Base-by-base conservation (phyloP, 192 early-diverging fungal species). In the Rhizoclosmatium globosum region DNA sequence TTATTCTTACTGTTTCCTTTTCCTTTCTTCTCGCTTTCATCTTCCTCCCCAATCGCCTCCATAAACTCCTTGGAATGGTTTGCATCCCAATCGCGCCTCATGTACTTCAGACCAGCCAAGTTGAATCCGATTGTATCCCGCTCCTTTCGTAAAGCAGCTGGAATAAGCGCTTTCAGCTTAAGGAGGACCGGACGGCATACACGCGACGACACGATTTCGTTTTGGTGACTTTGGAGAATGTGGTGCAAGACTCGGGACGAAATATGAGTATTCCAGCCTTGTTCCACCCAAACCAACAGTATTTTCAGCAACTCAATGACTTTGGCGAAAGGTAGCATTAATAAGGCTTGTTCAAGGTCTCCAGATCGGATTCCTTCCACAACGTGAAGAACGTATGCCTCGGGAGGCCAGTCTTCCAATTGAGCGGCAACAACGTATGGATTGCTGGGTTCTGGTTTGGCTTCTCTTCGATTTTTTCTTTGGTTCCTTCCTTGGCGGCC, bases 121-220 rank as follows among this genome's bases (percentile, higher is more conserved):
- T 98, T 99, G 81, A 92, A 97, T 56, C 97, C 97, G 71, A 97
- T 88, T 59, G 88, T 79, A 74, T 97, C 94, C 44, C 94, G 90
- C 71, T 97, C 91, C n/a, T 82, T 80, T 47, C 90, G 83, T 17
- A 98, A 86, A 61, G 86, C 85, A 2, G 81, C 69, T 23, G 91
- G 89, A 46, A 96, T 75, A 47, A 92, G 82, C n/a, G 79, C 71
- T 45, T 92, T 90, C 64, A 98, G 91, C 23, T 88, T 91, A 53
- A 90, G 87, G 19, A 99, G 87, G 79, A 88, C 89, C 56, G 87
- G 86, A 43, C 93, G 91, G 87, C 98, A 92, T 38, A 92, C 78
- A 62, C 93, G 90, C 47, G 95, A 95, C 46, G 93, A 88, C 15
- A 91, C 92, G 15, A 99, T 91, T 85, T 99, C 95, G 86, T 91